Evolutionary conservation across 495 filamentous ascomycete species (phyloP).

Genomic region (Niebla homalea): DNA sequence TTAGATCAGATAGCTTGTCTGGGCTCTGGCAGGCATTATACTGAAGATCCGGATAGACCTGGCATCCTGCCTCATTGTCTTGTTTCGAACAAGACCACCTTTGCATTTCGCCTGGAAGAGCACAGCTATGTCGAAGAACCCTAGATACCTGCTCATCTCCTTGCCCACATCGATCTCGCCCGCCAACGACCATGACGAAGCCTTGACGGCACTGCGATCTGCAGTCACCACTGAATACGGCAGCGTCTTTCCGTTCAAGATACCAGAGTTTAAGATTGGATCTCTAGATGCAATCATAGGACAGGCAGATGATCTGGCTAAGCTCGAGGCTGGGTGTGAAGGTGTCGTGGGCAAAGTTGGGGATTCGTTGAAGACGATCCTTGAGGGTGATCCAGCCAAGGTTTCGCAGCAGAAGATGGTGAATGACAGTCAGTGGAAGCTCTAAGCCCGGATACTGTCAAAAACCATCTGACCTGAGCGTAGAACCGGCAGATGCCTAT

Average conservation of each 20-base stretch:
- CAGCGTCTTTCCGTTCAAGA: slow-evolving; percentile 59
- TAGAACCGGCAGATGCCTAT: slow-evolving; percentile 93
- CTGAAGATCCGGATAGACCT: too few species aligned
- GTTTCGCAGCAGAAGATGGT: slow-evolving; percentile 80
- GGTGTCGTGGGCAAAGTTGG: slow-evolving; percentile 75
- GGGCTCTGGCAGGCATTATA: too few species aligned
- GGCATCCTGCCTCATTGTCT: too few species aligned
- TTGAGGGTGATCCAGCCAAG: slow-evolving; percentile 73
- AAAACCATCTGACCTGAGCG: too few species aligned
- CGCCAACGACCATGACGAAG: slow-evolving; percentile 66
- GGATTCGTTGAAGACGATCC: slow-evolving; percentile 66
- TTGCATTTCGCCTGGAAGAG: too few species aligned
- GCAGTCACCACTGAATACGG: slow-evolving; percentile 65
- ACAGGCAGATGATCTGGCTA: slow-evolving; percentile 88
- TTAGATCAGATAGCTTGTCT: too few species aligned
- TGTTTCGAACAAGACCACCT: too few species aligned
- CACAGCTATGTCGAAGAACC: slow-evolving; percentile 40
- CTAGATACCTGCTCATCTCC: slow-evolving; percentile 59
- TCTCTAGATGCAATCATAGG: slow-evolving; percentile 92
- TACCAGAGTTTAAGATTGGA: slow-evolving; percentile 95
- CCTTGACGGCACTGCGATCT: slow-evolving; percentile 54
- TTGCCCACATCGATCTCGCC: slow-evolving; percentile 61
- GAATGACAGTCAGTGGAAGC: slow-evolving; percentile 69
- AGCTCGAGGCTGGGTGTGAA: slow-evolving; percentile 69
- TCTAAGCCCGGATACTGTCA: neutral